These are phyloP conservation scores for Aspergillus ostianus DNA, from an alignment of 495 filamentous ascomycete genomes.

Conservation along the genomic window DNA sequence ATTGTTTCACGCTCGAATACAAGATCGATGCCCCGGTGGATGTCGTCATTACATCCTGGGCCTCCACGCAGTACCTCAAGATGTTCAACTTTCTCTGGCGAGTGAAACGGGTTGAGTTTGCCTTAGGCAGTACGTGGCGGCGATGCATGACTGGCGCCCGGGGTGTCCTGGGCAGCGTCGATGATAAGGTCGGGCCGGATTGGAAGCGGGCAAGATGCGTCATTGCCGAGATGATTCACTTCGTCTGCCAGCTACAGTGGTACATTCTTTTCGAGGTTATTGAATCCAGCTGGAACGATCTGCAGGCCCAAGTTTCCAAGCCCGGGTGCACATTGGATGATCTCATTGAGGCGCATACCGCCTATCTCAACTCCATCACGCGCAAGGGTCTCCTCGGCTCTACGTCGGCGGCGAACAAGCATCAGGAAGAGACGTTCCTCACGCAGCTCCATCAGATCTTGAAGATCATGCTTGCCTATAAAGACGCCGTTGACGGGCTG, in stretches of 20 bases:
- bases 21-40: conserved; percentile 97
- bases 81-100: conserved; percentile 99
- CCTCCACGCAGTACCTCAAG: conserved; percentile 93
- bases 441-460: conserved; percentile 87
- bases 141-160: conserved; percentile 94
- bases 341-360: conserved; percentile 85
- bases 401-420: conserved; percentile 45
- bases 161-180: conserved; percentile 81
- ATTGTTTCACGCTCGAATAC: conserved; percentile 98
- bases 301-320: conserved; percentile 75
- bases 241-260: conserved; percentile 94
- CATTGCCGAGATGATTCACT: conserved; percentile 97
- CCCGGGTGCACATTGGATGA: conserved; percentile 91
- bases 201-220: conserved; percentile 89
- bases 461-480: conserved; percentile 90
- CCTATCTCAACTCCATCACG: conserved; percentile 89
- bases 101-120: conserved; percentile 96
- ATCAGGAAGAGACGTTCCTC: conserved; percentile 80
- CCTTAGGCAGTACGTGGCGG: conserved; percentile 84
- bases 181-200: conserved; percentile 70
- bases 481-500: conserved; percentile 88
- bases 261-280: conserved; percentile 99
- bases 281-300: conserved; percentile 85
- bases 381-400: conserved; percentile 92
- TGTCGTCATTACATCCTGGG: conserved; percentile 94